Evolutionary conservation across 345 rosid species (phyloP).

Genomic region (Gossypium turneri): DNA sequence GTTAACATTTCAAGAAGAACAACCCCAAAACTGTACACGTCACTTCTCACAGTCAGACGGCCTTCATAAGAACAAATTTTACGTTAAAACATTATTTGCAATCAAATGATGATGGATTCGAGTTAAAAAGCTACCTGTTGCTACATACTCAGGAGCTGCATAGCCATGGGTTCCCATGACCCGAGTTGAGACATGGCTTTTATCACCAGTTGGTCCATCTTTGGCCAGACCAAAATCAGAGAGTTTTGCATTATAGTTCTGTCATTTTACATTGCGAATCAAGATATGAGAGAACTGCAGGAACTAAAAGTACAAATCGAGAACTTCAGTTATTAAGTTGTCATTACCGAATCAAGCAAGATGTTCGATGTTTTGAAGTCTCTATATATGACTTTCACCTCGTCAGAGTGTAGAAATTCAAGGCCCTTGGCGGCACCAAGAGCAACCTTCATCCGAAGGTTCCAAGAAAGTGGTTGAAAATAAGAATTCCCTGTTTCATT

Average conservation of each 20-base stretch:
- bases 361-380: slow-evolving; percentile 89
- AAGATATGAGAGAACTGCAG: slow-evolving; percentile 9
- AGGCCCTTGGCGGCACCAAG: slow-evolving; percentile 94
- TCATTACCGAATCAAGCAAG: slow-evolving; percentile 69
- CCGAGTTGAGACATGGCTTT: slow-evolving; percentile 83
- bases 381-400: slow-evolving; percentile 81
- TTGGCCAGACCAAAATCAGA: slow-evolving; percentile 97
- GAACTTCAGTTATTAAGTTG: slow-evolving; percentile 1
- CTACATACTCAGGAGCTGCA: slow-evolving; percentile 78
- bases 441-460: slow-evolving; percentile 70
- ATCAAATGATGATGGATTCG: background rate
- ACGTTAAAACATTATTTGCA: background rate
- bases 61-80: slow-evolving; percentile 32
- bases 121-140: slow-evolving; percentile 37
- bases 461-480: slow-evolving; percentile 84
- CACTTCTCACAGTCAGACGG: slow-evolving; percentile 74
- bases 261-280: slow-evolving; percentile 14
- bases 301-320: background rate
- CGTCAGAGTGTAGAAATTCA: slow-evolving; percentile 81
- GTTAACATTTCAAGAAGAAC: slow-evolving; percentile 85
- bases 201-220: slow-evolving; percentile 79
- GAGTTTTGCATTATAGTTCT: slow-evolving; percentile 76
- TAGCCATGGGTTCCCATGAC: slow-evolving; percentile 93
- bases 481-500: slow-evolving; percentile 43
- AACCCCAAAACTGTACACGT: slow-evolving; percentile 88